Base-by-base conservation (phyloP, 371 early-diverging fungal genomes). In the Paramicrosporidium saccamoebae region DNA sequence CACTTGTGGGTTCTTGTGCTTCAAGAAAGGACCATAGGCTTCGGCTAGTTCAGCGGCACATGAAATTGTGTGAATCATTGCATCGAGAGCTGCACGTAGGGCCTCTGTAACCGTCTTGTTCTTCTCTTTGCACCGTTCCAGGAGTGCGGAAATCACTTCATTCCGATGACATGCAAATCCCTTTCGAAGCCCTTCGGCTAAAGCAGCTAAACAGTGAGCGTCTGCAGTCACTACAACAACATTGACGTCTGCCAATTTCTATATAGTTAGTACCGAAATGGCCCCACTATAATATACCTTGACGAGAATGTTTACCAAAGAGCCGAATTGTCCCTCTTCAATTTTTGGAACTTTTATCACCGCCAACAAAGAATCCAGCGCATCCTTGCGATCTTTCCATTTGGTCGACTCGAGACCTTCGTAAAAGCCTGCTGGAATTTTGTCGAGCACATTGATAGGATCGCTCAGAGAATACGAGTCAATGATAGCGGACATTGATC, bases 311-410 rank as follows among this genome's bases (percentile, higher is more conserved):
- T 48, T 50, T 13, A 81, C 46, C 3, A 90, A 46, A 27, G 84
- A 44, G 17, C 64, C 66, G 28, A 69, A 68, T 7, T 55, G 39
- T 22, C 47, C 61, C 23, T 74, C 74, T 14, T 56, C 51, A 18
- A 82, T 51, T 24, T 65, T 67, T 2, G 71, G 67, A 2, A 59
- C 43, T 27, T 71, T 65, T 17, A 69, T 45, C 7, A 66, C 27
- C 16, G 35, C 52, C 4, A 65, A 25, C 11, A 92, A 36, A 5
- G 41, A 53, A 22, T 78, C 77, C 18, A 88, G 37, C 0, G 64
- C 75, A 27, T 84, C 88, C 37, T 75, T 74, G 35, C 90, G 54
- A 34, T 86, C 86, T 35, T 79, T 62, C 94, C 94, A 92, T 30
- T 84, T 86, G 20, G 64, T 50, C 2, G 84, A 73, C 1, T 39